Conservation (phyloP, 208 protist species). For the Lotmaria passim region DNA sequence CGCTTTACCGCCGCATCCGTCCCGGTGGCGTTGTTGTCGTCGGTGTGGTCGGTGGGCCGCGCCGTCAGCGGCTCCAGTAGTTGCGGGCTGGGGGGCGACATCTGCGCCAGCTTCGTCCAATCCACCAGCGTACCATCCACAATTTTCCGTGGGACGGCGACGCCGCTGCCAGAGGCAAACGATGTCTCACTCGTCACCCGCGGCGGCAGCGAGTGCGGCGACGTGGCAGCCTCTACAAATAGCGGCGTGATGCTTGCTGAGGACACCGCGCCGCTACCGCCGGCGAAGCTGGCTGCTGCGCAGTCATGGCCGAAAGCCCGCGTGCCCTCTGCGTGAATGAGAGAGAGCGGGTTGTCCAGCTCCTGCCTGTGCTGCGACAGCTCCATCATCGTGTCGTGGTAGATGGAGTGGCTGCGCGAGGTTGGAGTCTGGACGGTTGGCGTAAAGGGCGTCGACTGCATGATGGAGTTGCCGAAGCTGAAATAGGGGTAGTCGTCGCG, state of each 20-base stretch:
- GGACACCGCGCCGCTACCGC: background rate
- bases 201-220: background rate
- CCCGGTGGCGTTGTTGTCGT: background rate
- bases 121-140: constrained; percentile 15
- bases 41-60: background rate
- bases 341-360: constrained; percentile 22
- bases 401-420: constrained; percentile 32
- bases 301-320: constrained; percentile 1
- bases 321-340: constrained; percentile 3
- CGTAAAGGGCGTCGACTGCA: constrained; percentile 29
- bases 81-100: constrained; percentile 8
- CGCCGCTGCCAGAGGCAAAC: constrained; percentile 6
- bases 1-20: background rate
- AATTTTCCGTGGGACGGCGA: constrained; percentile 3
- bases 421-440: constrained; percentile 8
- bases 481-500: constrained; percentile 20
- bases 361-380: constrained; percentile 26
- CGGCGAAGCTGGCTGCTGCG: constrained; percentile 4
- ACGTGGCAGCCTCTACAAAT: background rate
- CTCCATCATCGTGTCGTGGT: constrained; percentile 26
- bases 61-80: constrained; percentile 17
- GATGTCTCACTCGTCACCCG: constrained; percentile 1
- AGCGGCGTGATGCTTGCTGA: constrained; percentile 12
- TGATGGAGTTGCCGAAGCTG: constrained; percentile 35
- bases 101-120: constrained; percentile 13